Evolutionary conservation across 257 asterid genomes (phyloP).

Genomic region (Cynanchum wilfordii): DNA sequence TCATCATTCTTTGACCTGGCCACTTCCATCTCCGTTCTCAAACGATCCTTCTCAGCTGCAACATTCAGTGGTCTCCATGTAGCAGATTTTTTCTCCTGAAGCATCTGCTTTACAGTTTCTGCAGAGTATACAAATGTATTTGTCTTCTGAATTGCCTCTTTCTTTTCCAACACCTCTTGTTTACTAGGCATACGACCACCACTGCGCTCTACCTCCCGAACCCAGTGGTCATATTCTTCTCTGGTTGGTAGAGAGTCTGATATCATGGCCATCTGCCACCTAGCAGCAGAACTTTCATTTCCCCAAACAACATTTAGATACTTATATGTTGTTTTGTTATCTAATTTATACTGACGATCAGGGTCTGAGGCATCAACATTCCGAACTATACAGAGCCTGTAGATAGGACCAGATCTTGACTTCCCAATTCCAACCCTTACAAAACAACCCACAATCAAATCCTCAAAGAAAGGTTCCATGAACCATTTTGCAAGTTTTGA

Average conservation of each 20-base stretch:
- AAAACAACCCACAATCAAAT: conserved; percentile 87
- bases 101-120: conserved; percentile 92
- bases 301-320: conserved; percentile 92
- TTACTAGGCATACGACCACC: conserved; percentile 81
- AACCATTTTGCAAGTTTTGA: conserved; percentile 93
- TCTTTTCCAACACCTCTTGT: conserved; percentile 78
- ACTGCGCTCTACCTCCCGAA: conserved; percentile 76
- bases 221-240: conserved; percentile 94
- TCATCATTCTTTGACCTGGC: conserved; percentile 70
- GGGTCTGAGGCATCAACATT: conserved; percentile 80
- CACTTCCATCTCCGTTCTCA: conserved; percentile 78
- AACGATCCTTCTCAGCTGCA: conserved; percentile 94
- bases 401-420: conserved; percentile 72
- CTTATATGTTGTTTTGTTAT: conserved; percentile 83
- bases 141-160: conserved; percentile 75
- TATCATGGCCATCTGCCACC: conserved; percentile 99
- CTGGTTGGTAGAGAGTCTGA: conserved; percentile 75
- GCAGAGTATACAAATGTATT: conserved; percentile 83
- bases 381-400: conserved; percentile 80
- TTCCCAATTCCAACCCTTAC: conserved; percentile 94
- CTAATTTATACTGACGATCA: conserved; percentile 73
- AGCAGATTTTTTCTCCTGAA: conserved; percentile 95
- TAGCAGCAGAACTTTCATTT: conserved; percentile 83
- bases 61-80: conserved; percentile 82
- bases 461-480: conserved; percentile 98